Evolutionary conservation across 1,284 basidiomycete genomes (phyloP), one percentile per base, ranked within the genome.

Genomic region (Cryptococcus wingfieldii): DNA sequence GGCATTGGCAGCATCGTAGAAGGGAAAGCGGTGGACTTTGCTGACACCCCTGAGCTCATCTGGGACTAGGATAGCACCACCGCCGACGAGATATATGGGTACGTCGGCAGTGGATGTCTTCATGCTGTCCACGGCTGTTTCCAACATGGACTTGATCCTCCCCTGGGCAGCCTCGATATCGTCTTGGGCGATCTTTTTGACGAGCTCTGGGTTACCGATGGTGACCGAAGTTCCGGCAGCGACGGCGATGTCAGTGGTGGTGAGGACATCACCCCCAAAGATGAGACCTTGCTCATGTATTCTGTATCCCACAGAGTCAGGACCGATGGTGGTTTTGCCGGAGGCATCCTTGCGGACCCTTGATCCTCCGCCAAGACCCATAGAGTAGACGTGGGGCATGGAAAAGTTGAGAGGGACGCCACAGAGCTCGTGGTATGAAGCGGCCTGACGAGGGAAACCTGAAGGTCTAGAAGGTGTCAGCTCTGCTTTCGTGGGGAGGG

Each of bases 281-380:
- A 82, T 77, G 31, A 72, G 62, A 12, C 79, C 78, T 16, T 82
- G 79, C 23, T 76, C 76, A 2, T 77, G 75, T 47, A 85, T 79
- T 55, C 73, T 68, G 68, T 83, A 80, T 2, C 83, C 83, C 9
- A 83, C 82, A 16, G 82, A 83, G 60, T 83, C 82, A 4, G 83
- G 83, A 1, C 83, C 83, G 18, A 84, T 80, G 0, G 77, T 77
- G 1, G 80, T 74, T 48, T 68, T 72, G 9, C 63, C 66, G 1
- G 68, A 70, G 14, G 58, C 60, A 27, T 62, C 54, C 16, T 48
- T 25, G 13, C 62, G 58, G 5, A 72, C 58, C 10, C 59, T 48
- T 5, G 68, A 70, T 1, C 71, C 71, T 5, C 71, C 71, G 10
- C 71, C 71, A 10, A 73, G 63, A n/a, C 69, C 71, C 50, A 73